These are phyloP conservation scores for Myriosclerotinia curreyana DNA, from an alignment of 2,329 filamentous ascomycete genomes.

Conservation along the genomic window DNA sequence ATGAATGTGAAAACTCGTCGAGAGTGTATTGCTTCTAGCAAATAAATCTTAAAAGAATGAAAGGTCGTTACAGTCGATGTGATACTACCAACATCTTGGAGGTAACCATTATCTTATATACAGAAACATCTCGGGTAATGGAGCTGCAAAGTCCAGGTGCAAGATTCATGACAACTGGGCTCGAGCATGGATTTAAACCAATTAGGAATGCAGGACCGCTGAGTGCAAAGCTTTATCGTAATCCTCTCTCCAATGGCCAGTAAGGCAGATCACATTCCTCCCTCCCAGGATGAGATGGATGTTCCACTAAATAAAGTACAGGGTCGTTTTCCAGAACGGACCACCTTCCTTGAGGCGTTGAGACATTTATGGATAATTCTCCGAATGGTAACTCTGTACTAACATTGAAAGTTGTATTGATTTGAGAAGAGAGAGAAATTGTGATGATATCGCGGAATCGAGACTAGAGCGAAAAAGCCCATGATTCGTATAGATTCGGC, in stretches of 20 bases:
- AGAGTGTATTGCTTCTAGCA: slow-evolving; percentile 9
- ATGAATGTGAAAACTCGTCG: slow-evolving; percentile 8
- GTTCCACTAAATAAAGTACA: slow-evolving; percentile 8
- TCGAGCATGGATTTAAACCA: neutral
- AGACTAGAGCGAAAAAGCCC: neutral
- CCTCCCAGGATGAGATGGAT: neutral
- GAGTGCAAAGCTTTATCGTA: neutral
- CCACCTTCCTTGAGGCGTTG: slow-evolving; percentile 6
- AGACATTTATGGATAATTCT: slow-evolving; percentile 5
- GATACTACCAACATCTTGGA: neutral
- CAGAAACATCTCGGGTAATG: neutral
- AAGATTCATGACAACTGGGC: slow-evolving; percentile 5
- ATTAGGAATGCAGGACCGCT: slow-evolving; percentile 5
- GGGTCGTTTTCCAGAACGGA: neutral
- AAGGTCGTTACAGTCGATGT: neutral
- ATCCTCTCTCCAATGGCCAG: neutral
- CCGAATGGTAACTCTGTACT: neutral
- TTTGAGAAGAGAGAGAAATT: neutral
- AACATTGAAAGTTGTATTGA: neutral
- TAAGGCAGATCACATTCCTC: slow-evolving; percentile 12
- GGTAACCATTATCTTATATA: slow-evolving; percentile 1
- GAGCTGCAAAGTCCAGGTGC: neutral
- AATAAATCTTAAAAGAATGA: slow-evolving; percentile 11
- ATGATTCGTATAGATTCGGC: neutral
- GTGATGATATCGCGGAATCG: neutral